Evolutionary conservation across 1,284 basidiomycete genomes (phyloP).

Genomic region (Malassezia obtusa): DNA sequence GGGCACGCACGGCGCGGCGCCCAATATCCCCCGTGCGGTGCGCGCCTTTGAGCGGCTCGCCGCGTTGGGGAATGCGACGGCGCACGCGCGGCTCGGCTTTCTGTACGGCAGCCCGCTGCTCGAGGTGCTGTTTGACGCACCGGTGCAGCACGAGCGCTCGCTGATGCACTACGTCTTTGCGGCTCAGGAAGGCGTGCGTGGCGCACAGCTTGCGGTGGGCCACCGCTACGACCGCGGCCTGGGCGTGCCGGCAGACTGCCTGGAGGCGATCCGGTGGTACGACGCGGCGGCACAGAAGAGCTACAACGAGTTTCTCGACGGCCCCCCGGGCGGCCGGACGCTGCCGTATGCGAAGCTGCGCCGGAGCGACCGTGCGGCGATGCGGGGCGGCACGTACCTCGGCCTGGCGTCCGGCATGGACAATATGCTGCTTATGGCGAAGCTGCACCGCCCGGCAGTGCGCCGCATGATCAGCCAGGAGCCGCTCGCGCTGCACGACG

Average conservation of each 20-base stretch:
- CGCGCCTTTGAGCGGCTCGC: conserved; percentile 31
- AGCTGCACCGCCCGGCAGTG: background rate
- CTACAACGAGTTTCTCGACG: conserved; percentile 64
- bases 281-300: conserved; percentile 43
- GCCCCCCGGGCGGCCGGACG: conserved; percentile 81
- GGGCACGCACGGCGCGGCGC: conserved; percentile 39
- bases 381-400: background rate
- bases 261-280: conserved; percentile 29
- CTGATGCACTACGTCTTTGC: conserved; percentile 88
- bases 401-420: background rate
- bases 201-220: conserved; percentile 82
- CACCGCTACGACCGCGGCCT: conserved; percentile 95
- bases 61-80: conserved; percentile 35
- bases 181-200: conserved; percentile 71
- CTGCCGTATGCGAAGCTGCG: conserved; percentile 71
- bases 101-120: conserved; percentile 25
- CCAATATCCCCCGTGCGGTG: conserved; percentile 28
- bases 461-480: conserved; percentile 46
- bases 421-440: background rate
- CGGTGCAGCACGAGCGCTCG: conserved; percentile 51
- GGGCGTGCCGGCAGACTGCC: conserved; percentile 61
- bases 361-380: conserved; percentile 63
- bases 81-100: conserved; percentile 37
- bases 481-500: conserved; percentile 25
- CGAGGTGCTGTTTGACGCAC: background rate